These are phyloP conservation scores for Solanum aculeatissimum DNA, from an alignment of 305 asterid genomes.

Conservation along the genomic window DNA sequence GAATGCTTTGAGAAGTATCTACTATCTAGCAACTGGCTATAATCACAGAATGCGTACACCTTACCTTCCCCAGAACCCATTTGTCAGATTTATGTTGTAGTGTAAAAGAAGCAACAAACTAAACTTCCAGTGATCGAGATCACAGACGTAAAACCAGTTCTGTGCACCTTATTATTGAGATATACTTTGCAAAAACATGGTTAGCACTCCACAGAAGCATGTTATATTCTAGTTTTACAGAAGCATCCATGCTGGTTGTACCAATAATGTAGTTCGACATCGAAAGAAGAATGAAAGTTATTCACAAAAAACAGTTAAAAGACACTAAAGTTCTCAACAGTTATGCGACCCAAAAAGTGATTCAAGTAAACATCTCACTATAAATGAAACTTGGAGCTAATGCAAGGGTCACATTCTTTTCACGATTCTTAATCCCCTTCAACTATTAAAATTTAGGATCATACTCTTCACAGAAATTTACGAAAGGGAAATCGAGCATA, in stretches of 20 bases:
- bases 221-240: background rate
- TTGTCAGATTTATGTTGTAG: no score
- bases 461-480: background rate
- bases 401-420: background rate
- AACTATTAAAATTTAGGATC: background rate
- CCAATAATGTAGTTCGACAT: background rate
- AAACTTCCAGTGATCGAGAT: no score
- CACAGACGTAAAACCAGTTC: no score
- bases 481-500: no score
- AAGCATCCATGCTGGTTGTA: background rate
- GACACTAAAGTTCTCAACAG: background rate
- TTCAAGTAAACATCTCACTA: background rate
- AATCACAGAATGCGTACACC: background rate
- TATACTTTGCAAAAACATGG: background rate
- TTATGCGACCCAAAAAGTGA: background rate
- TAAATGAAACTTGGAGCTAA: background rate
- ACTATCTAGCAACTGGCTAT: background rate
- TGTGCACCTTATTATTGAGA: background rate
- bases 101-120: no score
- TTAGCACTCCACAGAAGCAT: background rate
- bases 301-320: no score
- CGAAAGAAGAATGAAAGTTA: no score
- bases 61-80: no score
- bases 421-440: background rate
- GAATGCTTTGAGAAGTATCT: background rate